A percentile compares a stretch with the other conserved stretches of the same genome.
These are phyloP conservation scores for Didymella keratinophila DNA, from an alignment of 2,329 filamentous ascomycete genomes.

Conservation along the genomic window DNA sequence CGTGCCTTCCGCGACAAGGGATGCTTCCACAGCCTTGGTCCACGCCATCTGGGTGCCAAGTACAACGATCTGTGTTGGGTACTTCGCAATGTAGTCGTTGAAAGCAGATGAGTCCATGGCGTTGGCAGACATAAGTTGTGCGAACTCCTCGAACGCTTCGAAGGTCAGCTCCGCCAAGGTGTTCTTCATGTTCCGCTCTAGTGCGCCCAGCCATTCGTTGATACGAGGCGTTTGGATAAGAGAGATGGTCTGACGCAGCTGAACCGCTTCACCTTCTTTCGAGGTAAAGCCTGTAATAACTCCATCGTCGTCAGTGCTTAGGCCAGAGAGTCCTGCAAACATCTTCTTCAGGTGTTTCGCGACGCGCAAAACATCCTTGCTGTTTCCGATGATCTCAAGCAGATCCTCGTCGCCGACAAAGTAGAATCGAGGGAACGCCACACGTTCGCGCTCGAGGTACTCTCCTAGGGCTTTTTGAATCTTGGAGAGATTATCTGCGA, in stretches of 20 bases:
- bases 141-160: constrained; percentile 85
- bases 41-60: constrained; percentile 92
- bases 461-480: constrained; percentile 99
- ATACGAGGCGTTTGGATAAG: constrained; percentile 93
- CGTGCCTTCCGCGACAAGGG: constrained; percentile 75
- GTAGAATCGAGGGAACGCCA: constrained; percentile 98
- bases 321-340: constrained; percentile 94
- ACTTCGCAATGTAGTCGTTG: constrained; percentile 80
- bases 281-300: constrained; percentile 93
- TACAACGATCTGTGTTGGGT: constrained; percentile 94
- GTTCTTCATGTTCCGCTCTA: constrained; percentile 92
- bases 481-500: constrained; percentile 97
- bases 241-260: constrained; percentile 88
- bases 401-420: constrained; percentile 99
- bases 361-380: constrained; percentile 94
- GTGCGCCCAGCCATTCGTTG: constrained; percentile 96
- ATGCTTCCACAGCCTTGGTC: constrained; percentile 85
- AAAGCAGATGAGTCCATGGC: constrained; percentile 75
- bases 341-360: constrained; percentile 99
- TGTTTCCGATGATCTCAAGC: constrained; percentile 98
- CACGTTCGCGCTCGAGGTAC: constrained; percentile 96
- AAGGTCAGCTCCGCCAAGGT: constrained; percentile 89
- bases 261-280: constrained; percentile 90
- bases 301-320: constrained; percentile 88
- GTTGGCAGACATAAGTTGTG: constrained; percentile 75